These are phyloP conservation scores for Plantago coronopus DNA, from an alignment of 305 asterid genomes.

Conservation along the genomic window DNA sequence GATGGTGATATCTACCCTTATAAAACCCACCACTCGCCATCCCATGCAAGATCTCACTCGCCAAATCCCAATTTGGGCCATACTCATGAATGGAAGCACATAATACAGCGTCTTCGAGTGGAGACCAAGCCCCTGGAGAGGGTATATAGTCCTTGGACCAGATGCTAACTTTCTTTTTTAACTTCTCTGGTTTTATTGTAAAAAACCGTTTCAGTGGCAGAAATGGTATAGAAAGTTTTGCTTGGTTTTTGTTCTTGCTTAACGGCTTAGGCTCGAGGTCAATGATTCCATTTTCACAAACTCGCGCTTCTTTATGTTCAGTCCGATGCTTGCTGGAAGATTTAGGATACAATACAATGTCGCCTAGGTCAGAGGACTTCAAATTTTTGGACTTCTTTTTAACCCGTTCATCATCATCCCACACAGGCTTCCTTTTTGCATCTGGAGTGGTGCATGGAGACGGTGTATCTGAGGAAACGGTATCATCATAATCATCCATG, in stretches of 20 bases:
- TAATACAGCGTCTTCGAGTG: conserved; percentile 78
- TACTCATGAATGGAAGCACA: conserved; percentile 84
- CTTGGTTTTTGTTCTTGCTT: conserved; percentile 58
- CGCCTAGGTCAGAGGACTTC: conserved; percentile 43
- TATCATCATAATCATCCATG: conserved; percentile 65
- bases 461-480: conserved; percentile 49
- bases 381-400: conserved; percentile 62
- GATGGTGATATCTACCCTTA: conserved; percentile 83
- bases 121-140: conserved; percentile 77
- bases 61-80: conserved; percentile 88
- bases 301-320: conserved; percentile 45
- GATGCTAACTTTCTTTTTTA: conserved; percentile 60
- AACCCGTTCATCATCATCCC: conserved; percentile 53
- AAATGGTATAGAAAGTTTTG: conserved; percentile 55
- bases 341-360: conserved; percentile 37
- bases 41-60: conserved; percentile 76
- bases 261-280: conserved; percentile 56
- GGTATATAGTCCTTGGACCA: conserved; percentile 73
- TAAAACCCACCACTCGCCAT: conserved; percentile 75
- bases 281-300: conserved; percentile 40
- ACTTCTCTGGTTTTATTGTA: conserved; percentile 76
- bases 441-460: conserved; percentile 55
- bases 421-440: conserved; percentile 57
- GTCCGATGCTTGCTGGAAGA: conserved; percentile 43
- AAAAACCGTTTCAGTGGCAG: conserved; percentile 68